These are phyloP conservation scores for Astragalus glycyphyllos DNA, from an alignment of 306 rosid genomes.

Conservation along the genomic window DNA sequence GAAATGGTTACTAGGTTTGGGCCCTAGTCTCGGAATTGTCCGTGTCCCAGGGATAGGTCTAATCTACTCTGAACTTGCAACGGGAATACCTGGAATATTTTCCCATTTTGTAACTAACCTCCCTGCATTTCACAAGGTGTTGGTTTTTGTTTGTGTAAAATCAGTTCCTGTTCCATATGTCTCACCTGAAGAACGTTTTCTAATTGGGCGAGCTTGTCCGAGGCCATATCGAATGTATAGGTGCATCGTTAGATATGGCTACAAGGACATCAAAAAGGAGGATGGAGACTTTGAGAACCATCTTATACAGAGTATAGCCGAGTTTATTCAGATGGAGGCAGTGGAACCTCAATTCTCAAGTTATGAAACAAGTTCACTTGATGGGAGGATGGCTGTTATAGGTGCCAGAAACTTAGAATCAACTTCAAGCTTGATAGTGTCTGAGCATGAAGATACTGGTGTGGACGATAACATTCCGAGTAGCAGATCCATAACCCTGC, in stretches of 20 bases:
- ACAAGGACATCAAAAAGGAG: slow-evolving; percentile 78
- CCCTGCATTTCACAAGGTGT: slow-evolving; percentile 88
- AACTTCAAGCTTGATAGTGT: slow-evolving; percentile 47
- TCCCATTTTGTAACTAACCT: slow-evolving; percentile 90
- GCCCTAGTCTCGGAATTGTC: slow-evolving; percentile 89
- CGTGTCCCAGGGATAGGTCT: slow-evolving; percentile 95
- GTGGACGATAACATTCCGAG: slow-evolving; percentile 54
- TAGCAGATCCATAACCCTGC: slow-evolving; percentile 61
- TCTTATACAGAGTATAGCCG: slow-evolving; percentile 73
- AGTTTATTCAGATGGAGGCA: slow-evolving; percentile 86
- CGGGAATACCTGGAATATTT: slow-evolving; percentile 84
- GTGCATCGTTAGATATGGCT: slow-evolving; percentile 83
- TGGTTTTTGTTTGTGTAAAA: slow-evolving; percentile 82
- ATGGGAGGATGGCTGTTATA: slow-evolving; percentile 79
- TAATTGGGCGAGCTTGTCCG: slow-evolving; percentile 81
- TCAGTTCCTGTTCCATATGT: slow-evolving; percentile 85
- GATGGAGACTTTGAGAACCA: slow-evolving; percentile 77
- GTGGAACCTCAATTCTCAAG: slow-evolving; percentile 64
- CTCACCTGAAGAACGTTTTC: slow-evolving; percentile 82
- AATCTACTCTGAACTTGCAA: slow-evolving; percentile 83
- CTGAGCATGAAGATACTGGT: slow-evolving; percentile 54
- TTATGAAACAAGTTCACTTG: slow-evolving; percentile 60
- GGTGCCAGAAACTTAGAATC: slow-evolving; percentile 65
- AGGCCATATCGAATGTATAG: slow-evolving; percentile 81
- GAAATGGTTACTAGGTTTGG: slow-evolving; percentile 79